phyloP scores from a whole-genome alignment of 805 yeast species.

The Helenozyma baotianmanensis region DNA sequence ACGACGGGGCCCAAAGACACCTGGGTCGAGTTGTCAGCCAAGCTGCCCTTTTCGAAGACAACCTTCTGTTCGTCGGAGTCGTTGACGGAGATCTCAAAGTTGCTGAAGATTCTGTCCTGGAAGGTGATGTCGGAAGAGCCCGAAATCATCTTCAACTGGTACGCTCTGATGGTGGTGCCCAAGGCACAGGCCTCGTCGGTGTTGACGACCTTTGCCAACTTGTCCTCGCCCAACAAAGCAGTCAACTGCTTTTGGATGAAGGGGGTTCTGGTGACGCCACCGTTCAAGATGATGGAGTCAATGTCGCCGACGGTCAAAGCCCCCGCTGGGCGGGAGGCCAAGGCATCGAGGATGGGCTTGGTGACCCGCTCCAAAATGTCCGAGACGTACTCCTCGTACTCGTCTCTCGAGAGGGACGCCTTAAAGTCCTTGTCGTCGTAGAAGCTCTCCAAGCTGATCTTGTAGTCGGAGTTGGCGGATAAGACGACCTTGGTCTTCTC shows the following conservation, averaged over 20 bases:
- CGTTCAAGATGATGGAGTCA: conserved; percentile 71
- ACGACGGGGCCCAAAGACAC: conserved; percentile 34
- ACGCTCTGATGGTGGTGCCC: conserved; percentile 85
- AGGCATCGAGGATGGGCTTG: conserved; percentile 51
- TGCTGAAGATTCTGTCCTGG: conserved; percentile 49
- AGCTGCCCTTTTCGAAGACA: conserved; percentile 48
- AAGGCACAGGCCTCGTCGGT: conserved; percentile 93
- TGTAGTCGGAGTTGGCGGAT: conserved; percentile 82
- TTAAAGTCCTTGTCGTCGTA: conserved; percentile 71
- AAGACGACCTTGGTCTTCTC: conserved; percentile 84
- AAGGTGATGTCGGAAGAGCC: conserved; percentile 53
- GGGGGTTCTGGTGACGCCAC: conserved; percentile 92
- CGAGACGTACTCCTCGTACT: conserved; percentile 59
- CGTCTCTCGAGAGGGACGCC: conserved; percentile 64
- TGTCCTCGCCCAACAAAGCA: conserved; percentile 53
- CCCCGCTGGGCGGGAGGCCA: conserved; percentile 31
- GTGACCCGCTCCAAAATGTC: conserved; percentile 45
- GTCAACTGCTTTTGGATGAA: conserved; percentile 63
- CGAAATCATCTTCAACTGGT: conserved; percentile 57
- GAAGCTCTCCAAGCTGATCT: conserved; percentile 72
- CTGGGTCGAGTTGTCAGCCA: conserved; percentile 27
- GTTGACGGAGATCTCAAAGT: conserved; percentile 38
- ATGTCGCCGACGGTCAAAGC: conserved; percentile 30
- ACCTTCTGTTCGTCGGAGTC: conserved; percentile 18
- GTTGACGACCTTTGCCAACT: conserved; percentile 76